Percentiles rank a stretch among this genome's conserved stretches.
phyloP scores from a whole-genome alignment of 2,329 filamentous ascomycete species.

The Clarireedia hainanense region DNA sequence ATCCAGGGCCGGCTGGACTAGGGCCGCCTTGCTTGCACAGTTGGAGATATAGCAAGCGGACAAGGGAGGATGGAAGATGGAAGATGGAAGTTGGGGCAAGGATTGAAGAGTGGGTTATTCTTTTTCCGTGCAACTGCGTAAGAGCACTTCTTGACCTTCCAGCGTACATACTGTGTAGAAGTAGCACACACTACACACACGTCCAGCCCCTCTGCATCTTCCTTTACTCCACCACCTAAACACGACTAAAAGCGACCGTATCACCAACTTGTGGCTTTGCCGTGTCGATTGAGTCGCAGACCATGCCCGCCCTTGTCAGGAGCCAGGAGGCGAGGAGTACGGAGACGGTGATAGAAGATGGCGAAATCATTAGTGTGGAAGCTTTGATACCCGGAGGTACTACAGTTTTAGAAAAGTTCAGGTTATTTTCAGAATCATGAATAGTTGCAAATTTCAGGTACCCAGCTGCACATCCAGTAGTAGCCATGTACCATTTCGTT shows the following conservation, averaged over 20 bases:
- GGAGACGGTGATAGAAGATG: neutral
- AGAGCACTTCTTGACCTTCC: too few relatives aligned
- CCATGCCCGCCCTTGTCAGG: neutral
- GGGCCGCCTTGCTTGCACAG: slow-evolving; percentile 2
- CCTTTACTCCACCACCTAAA: neutral
- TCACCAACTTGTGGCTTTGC: neutral
- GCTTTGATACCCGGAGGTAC: neutral
- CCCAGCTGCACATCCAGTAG: neutral
- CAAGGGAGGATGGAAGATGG: neutral
- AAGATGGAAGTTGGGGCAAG: neutral
- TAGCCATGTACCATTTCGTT: too few relatives aligned
- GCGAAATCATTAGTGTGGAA: neutral
- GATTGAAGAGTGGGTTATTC: neutral
- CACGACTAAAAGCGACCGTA: neutral
- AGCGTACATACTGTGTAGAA: too few relatives aligned
- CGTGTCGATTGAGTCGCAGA: neutral
- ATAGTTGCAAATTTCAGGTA: neutral
- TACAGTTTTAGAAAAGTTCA: neutral
- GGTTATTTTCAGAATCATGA: neutral
- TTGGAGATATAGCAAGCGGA: slow-evolving; percentile 7
- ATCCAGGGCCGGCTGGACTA: slow-evolving; percentile 8
- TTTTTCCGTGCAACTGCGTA: neutral
- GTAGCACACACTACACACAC: too few relatives aligned
- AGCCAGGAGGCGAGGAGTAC: neutral
- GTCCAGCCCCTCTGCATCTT: too few relatives aligned